Percentiles rank a stretch among this genome's conserved stretches.
These are phyloP conservation scores for Xylaria acuta DNA, from an alignment of 495 filamentous ascomycete species.

Conservation along the genomic window DNA sequence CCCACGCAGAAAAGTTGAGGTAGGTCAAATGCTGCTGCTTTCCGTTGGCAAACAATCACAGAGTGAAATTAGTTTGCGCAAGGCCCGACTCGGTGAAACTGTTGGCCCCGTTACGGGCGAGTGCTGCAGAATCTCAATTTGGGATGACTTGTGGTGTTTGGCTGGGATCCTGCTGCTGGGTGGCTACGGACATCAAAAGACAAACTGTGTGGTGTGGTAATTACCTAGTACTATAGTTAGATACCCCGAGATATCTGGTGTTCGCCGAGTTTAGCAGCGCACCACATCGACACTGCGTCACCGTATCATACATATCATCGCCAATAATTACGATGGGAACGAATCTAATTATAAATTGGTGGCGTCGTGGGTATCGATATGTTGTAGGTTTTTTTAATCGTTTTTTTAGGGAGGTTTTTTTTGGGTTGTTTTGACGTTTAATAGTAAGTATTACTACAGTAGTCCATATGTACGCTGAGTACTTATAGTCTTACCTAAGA, in stretches of 20 bases:
- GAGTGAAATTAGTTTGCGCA: background rate
- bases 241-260: background rate
- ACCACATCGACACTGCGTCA: background rate
- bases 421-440: no score
- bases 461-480: background rate
- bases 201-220: background rate
- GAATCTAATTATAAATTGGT: no score
- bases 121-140: background rate
- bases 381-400: background rate
- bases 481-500: background rate
- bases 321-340: background rate
- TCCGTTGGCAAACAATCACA: background rate
- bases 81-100: conserved; percentile 1
- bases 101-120: background rate
- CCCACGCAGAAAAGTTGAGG: background rate
- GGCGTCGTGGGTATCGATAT: background rate
- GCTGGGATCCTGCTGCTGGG: background rate
- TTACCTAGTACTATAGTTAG: background rate
- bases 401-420: no score
- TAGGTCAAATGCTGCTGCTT: background rate
- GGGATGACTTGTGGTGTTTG: background rate
- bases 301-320: background rate
- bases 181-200: background rate
- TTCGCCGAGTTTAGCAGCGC: background rate
- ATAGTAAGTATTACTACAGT: background rate